Percentiles rank a stretch among this genome's conserved stretches.
These are phyloP conservation scores for Didymella exigua DNA, from an alignment of 2,329 filamentous ascomycete genomes.

Conservation along the genomic window DNA sequence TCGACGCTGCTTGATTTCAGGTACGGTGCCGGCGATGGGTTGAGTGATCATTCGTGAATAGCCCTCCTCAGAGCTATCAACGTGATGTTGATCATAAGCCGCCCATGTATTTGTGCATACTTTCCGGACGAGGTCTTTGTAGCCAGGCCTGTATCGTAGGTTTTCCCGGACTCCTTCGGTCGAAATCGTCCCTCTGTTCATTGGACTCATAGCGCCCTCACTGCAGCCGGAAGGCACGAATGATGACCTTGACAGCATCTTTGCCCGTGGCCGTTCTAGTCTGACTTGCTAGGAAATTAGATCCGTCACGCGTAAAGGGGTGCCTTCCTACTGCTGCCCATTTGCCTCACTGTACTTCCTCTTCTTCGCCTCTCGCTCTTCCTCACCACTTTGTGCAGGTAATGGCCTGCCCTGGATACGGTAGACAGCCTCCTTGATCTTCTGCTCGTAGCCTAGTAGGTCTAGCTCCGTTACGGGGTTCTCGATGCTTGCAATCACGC, in stretches of 20 bases:
- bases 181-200: not conserved
- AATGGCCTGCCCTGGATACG: constrained; percentile 54
- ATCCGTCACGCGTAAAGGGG: not conserved
- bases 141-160: not conserved
- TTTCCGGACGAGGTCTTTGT: not conserved
- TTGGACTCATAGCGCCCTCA: too few relatives aligned
- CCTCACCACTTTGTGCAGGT: constrained; percentile 22
- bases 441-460: constrained; percentile 69
- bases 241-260: too few relatives aligned
- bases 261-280: not conserved
- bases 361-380: constrained; percentile 40
- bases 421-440: constrained; percentile 85
- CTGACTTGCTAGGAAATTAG: not conserved
- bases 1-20: not conserved
- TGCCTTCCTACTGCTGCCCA: constrained; percentile 14
- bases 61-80: not conserved
- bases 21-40: not conserved
- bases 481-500: constrained; percentile 86
- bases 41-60: too few relatives aligned
- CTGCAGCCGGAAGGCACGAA: too few relatives aligned
- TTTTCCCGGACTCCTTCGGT: not conserved
- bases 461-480: constrained; percentile 85
- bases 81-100: not conserved
- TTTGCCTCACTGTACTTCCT: constrained; percentile 40
- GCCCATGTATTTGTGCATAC: not conserved